Conservation (phyloP, 2,329 filamentous ascomycete genomes). For the Colletotrichum acutatum region DNA sequence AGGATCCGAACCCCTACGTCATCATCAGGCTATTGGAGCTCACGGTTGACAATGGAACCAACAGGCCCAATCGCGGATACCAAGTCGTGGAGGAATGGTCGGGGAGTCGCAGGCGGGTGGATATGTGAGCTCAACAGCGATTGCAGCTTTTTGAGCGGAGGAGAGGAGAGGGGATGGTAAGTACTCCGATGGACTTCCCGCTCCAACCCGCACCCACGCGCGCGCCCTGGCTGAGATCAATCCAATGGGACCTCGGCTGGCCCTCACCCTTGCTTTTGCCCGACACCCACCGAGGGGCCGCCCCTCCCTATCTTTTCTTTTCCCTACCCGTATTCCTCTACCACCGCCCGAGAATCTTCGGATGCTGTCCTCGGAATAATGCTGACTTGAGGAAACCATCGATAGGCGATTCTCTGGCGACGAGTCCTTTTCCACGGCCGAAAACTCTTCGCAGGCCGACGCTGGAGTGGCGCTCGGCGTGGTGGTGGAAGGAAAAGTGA, state of each 20-base stretch:
- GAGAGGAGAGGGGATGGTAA: conserved; percentile 90
- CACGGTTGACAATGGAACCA: conserved; percentile 26
- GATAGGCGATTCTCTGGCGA: conserved; percentile 37
- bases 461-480: conserved; percentile 37
- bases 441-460: conserved; percentile 31
- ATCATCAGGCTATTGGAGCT: conserved; percentile 10
- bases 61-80: conserved; percentile 37
- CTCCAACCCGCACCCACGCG: conserved; percentile 8
- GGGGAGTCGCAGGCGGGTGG: conserved; percentile 82
- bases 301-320: conserved; percentile 12
- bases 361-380: conserved; percentile 7
- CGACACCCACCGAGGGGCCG: neutral
- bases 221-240: neutral
- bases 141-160: conserved; percentile 81
- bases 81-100: conserved; percentile 65
- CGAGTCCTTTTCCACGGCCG: conserved; percentile 34
- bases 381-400: conserved; percentile 20
- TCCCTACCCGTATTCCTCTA: neutral
- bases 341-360: neutral
- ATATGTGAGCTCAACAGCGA: conserved; percentile 83
- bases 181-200: conserved; percentile 42
- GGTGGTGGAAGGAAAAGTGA: conserved; percentile 36
- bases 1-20: conserved; percentile 31
- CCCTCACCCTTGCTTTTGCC: conserved; percentile 14
- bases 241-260: conserved; percentile 18